phyloP scores from a whole-genome alignment of 306 rosid species.

The Medicago lupulina region DNA sequence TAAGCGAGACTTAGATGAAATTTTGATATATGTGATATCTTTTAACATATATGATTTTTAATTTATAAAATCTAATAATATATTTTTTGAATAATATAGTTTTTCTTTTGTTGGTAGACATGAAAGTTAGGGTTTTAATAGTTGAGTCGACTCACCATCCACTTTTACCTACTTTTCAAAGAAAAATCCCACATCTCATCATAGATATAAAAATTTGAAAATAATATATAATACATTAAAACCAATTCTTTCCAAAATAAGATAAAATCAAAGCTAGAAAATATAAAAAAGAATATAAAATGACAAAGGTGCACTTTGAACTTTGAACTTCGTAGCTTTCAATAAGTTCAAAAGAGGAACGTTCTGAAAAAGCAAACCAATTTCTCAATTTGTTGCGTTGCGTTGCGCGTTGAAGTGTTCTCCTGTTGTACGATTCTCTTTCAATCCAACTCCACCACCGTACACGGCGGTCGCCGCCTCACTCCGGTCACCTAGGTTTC shows the following conservation, averaged over 20 bases:
- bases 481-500: constrained; percentile 25
- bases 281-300: not conserved
- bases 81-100: no score
- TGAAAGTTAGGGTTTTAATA: no score
- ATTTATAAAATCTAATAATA: no score
- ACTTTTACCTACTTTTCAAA: no score
- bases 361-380: constrained; percentile 1
- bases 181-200: no score
- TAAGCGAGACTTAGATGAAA: no score
- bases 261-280: not conserved
- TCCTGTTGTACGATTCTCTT: not conserved
- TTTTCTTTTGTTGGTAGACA: no score
- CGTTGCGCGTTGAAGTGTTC: constrained; percentile 15
- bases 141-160: no score
- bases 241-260: not conserved
- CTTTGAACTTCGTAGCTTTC: not conserved
- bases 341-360: constrained; percentile 11
- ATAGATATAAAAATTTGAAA: constrained; percentile 27
- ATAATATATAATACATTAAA: not conserved
- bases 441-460: constrained; percentile 11
- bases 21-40: no score
- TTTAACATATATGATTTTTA: no score
- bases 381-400: constrained; percentile 30
- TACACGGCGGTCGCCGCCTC: constrained; percentile 41
- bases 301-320: not conserved